Conservation (phyloP, 768 basidiomycete genomes). For the Phanerodontia chrysosporium region DNA sequence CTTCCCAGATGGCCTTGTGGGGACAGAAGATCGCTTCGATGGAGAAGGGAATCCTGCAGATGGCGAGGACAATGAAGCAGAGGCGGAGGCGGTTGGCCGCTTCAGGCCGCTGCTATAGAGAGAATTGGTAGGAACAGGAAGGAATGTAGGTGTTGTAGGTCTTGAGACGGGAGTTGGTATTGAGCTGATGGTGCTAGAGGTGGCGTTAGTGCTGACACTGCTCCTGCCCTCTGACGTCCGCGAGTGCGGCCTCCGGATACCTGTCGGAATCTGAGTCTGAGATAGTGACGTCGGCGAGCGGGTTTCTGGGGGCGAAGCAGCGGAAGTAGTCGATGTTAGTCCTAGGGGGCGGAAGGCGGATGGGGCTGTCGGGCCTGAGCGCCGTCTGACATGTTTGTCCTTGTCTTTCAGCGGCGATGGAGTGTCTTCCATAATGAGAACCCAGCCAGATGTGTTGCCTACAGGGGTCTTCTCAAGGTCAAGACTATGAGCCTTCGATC, state of each 20-base stretch:
- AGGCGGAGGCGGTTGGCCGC: conserved; percentile 49
- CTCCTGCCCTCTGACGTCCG: conserved; percentile 54
- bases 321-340: conserved; percentile 41
- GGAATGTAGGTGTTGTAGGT: conserved; percentile 71
- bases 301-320: conserved; percentile 21
- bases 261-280: conserved; percentile 42
- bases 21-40: conserved; percentile 9
- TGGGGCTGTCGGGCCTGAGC: conserved; percentile 52
- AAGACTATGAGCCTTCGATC: conserved; percentile 19
- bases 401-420: conserved; percentile 61
- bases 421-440: conserved; percentile 85
- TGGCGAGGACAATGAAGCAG: background rate
- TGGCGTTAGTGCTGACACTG: conserved; percentile 47
- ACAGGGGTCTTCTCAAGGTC: conserved; percentile 38
- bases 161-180: conserved; percentile 66
- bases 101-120: conserved; percentile 50
- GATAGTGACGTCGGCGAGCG: conserved; percentile 33
- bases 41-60: conserved; percentile 19
- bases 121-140: conserved; percentile 61
- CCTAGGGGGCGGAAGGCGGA: conserved; percentile 46
- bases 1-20: conserved; percentile 19
- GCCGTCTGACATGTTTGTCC: conserved; percentile 52
- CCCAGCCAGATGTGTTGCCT: conserved; percentile 76
- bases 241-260: conserved; percentile 63
- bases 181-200: conserved; percentile 55